A percentile compares a stretch with the other conserved stretches of the same genome.
phyloP scores from a whole-genome alignment of 2,329 filamentous ascomycete species.

The Ceratocystis huliohia region DNA sequence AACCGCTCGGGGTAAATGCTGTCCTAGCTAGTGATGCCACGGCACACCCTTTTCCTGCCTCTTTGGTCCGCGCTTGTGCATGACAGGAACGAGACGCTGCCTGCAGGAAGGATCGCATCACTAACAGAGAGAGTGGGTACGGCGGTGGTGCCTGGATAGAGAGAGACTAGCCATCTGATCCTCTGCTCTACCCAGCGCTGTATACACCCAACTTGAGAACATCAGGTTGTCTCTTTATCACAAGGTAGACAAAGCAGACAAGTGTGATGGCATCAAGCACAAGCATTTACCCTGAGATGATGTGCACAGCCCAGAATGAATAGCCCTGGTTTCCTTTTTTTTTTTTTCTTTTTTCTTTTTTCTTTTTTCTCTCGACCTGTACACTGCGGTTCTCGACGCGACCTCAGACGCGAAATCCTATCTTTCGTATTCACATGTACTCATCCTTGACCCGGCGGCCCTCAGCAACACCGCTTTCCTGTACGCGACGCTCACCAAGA shows the following conservation, averaged over 20 bases:
- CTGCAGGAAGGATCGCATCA: neutral
- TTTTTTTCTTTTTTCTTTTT: neutral
- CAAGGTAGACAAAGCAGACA: constrained; percentile 5
- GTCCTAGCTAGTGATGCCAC: neutral
- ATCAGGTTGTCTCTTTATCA: neutral
- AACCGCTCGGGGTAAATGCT: neutral
- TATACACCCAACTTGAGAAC: neutral
- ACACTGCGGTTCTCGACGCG: neutral
- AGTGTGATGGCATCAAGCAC: neutral
- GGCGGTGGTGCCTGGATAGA: constrained; percentile 1
- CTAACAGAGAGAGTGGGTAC: neutral
- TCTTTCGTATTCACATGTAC: constrained; percentile 38
- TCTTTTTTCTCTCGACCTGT: neutral
- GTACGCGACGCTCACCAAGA: constrained; percentile 30
- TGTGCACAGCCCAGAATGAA: neutral
- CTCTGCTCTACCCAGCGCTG: neutral
- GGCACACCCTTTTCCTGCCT: neutral
- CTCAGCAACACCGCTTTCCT: constrained; percentile 25
- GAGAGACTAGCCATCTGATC: neutral
- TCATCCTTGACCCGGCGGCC: constrained; percentile 57
- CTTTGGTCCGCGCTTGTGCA: neutral
- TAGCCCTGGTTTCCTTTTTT: neutral
- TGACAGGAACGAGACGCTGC: neutral
- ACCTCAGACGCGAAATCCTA: neutral
- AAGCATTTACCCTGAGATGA: neutral